Evolutionary conservation across 2,329 filamentous ascomycete species (phyloP), one percentile per base, ranked within the genome.

Genomic region (Gnomoniopsis smithogilvyi): DNA sequence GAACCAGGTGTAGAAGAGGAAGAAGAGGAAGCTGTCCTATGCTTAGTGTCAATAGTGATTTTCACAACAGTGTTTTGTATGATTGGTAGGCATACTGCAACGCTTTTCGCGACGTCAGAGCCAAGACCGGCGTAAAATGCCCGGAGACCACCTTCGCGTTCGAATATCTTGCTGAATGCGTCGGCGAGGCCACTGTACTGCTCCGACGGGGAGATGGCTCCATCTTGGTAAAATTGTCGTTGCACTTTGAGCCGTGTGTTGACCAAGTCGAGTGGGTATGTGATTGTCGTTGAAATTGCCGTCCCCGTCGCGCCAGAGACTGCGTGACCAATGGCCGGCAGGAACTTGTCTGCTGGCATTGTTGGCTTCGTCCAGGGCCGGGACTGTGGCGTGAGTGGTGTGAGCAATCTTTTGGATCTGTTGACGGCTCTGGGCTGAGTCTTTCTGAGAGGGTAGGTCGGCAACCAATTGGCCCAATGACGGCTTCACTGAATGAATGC

Each of bases 191-290:
- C 83, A 30, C 77, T 76, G 70, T 94, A 92, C 64, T 85, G 80
- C 19, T 68, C 61, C 3, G 65, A 57, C 1, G 53, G 36, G n/a
- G 64, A 51, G 49, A 64, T 64, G 26, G 60, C 56, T 15, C 67
- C 65, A 43, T 69, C 65, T 15, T 73, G 75, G 38, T 73, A 76
- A 17, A 86, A 73, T 65, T 83, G 84, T 45, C 82, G 82, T 74
- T 95, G 91, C 3, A 91, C 89, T 73, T 96, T 92, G 50, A 96
- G 81, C 30, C 92, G 85, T 26, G 92, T 92, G 57, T 92, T 88
- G 63, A 95, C 85, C 47, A 96, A 82, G 67, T 91, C 89, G 59
- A 96, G 82, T 1, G 92, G 93, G 70, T 96, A 96, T 6, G 91
- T 86, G 56, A 86, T 74, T 50, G 92, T 80, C 66, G 93, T 94